Base-by-base conservation (phyloP, 306 rosid species). In the Citrullus mucosospermus region DNA sequence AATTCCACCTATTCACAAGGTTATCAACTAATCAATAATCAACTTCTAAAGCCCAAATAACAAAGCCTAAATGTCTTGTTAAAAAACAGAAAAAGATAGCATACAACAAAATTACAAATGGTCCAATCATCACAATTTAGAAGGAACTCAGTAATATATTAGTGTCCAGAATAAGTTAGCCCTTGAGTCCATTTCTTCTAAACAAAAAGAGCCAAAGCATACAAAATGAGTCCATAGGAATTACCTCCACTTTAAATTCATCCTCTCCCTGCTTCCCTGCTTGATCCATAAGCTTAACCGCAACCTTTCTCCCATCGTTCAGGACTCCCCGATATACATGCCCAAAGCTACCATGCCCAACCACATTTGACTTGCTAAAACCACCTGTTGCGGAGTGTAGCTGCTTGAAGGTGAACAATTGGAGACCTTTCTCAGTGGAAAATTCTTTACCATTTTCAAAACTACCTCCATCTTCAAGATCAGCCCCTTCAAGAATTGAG, bases 261-360 rank as follows among this genome's bases (percentile, higher is more conserved):
- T 92, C 97, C 84, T 87, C 98, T 55, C 98, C 97, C 71, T 92
- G 98, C 89, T 89, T 92, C 76, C 97, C 93, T 2, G 91, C 89
- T 53, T 92, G 93, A 78, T 92, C 97, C 98, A 95, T 95, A 54
- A 92, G 84, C 84, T 92, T 95, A 81, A 95, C 80, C 7, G 97
- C 98, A 41, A 85, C 97, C 85, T 95, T 92, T 76, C 97, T 84
- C 57, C 98, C 97, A 79, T 88, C 89, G 51, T 78, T 85, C 44
- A 95, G 90, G 76, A 95, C 91, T 68, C 98, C 98, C 15, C 97
- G 87, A 85, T 91, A 95, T 41, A 95, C 98, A 28, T 83, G 81
- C 57, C 97, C 98, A 65, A 91, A 95, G 53, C 97, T 91, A 44
- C 97, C 98, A 76, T 91, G 94, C 43, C 97, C 98, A 60, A 91